A percentile compares a stretch with the other conserved stretches of the same genome.
phyloP scores from a whole-genome alignment of 2,329 filamentous ascomycete genomes.

The Dryadomyces sulphureus region DNA sequence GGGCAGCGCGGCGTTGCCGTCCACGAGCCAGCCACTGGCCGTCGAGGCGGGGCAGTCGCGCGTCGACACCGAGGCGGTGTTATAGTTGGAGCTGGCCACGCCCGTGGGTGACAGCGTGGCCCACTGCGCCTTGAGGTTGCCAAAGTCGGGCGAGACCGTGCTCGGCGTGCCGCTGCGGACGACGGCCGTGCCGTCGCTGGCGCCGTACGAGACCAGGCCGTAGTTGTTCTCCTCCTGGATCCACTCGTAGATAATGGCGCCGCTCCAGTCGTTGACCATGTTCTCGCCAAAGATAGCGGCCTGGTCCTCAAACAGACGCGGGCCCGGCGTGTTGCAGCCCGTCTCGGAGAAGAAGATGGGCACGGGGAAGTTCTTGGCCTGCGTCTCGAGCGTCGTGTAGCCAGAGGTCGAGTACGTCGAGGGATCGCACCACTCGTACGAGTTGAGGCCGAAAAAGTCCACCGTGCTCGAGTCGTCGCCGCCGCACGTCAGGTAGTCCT shows the following conservation, averaged over 20 bases:
- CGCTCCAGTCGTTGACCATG: conserved; percentile 59
- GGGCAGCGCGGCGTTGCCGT: conserved; percentile 55
- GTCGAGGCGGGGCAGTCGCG: conserved; percentile 59
- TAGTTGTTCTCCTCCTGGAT: conserved; percentile 74
- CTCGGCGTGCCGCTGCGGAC: conserved; percentile 58
- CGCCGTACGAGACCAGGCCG: conserved; percentile 64
- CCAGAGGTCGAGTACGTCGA: conserved; percentile 46
- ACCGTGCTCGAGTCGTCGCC: conserved; percentile 51
- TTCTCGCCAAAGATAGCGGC: conserved; percentile 58
- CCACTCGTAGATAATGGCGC: conserved; percentile 81
- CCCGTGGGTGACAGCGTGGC: conserved; percentile 55
- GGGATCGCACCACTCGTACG: conserved; percentile 65
- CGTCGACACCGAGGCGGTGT: conserved; percentile 42
- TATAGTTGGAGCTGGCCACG: conserved; percentile 51
- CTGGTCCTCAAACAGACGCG: conserved; percentile 57
- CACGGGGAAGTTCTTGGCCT: conserved; percentile 58
- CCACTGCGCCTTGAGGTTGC: conserved; percentile 66
- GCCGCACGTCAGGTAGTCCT: conserved; percentile 66
- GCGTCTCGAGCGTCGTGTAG: conserved; percentile 52
- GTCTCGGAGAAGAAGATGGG: conserved; percentile 86
- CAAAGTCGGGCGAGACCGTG: conserved; percentile 61
- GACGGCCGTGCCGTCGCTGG: conserved; percentile 43
- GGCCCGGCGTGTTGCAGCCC: conserved; percentile 55
- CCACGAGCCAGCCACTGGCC: conserved; percentile 53
- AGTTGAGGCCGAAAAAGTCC: conserved; percentile 78